These are phyloP conservation scores for Neurospora sp. DNA, from an alignment of 495 filamentous ascomycete species.

Conservation along the genomic window DNA sequence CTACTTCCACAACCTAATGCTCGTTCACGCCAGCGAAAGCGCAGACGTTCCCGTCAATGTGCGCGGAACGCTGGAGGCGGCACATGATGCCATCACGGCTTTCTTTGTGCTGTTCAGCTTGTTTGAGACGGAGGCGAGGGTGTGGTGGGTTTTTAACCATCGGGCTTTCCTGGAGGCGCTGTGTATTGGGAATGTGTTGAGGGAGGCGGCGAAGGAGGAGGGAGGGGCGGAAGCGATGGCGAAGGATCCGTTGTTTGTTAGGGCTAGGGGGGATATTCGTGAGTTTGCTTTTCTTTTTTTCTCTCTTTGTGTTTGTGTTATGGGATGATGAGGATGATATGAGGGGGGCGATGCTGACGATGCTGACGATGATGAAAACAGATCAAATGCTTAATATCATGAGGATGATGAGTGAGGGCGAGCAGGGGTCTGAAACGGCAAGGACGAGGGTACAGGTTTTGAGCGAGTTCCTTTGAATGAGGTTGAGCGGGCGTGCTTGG, in stretches of 20 bases:
- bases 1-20: conserved; percentile 67
- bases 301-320: too few species aligned
- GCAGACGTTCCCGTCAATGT: conserved; percentile 52
- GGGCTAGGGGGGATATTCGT: conserved; percentile 48
- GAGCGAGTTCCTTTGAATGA: conserved; percentile 31
- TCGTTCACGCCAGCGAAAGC: conserved; percentile 53
- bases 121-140: conserved; percentile 54
- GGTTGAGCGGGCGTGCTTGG: not conserved
- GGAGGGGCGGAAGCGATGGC: conserved; percentile 22
- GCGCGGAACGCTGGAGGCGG: conserved; percentile 56
- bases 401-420: conserved; percentile 41
- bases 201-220: conserved; percentile 12
- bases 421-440: conserved; percentile 42
- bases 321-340: too few species aligned
- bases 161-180: conserved; percentile 60
- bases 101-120: conserved; percentile 58
- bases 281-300: conserved; percentile 15
- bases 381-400: conserved; percentile 50
- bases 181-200: conserved; percentile 34
- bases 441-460: conserved; percentile 46
- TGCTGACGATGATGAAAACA: too few species aligned
- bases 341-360: too few species aligned
- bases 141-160: conserved; percentile 74
- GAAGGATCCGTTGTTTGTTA: conserved; percentile 44
- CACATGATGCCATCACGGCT: conserved; percentile 48